Percentiles rank a stretch among this genome's conserved stretches.
phyloP scores from a whole-genome alignment of 176 grass and related monocot genomes.

The Oryza glaberrima region DNA sequence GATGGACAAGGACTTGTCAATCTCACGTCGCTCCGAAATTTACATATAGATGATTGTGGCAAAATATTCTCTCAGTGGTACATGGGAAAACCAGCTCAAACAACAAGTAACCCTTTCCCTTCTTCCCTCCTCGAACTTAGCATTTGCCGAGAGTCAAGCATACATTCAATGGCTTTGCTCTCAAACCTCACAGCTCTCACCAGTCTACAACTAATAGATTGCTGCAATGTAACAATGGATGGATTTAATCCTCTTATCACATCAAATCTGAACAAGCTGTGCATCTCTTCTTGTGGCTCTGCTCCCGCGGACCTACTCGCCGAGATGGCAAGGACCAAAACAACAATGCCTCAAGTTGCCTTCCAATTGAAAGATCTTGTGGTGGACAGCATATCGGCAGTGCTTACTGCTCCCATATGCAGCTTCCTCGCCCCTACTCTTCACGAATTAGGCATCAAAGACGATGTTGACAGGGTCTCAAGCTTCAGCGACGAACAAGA shows the following conservation, averaged over 20 bases:
- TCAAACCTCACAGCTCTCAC: conserved; percentile 27
- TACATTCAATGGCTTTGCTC: neutral
- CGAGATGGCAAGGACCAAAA: neutral
- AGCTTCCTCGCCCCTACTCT: too few relatives aligned
- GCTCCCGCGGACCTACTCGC: neutral
- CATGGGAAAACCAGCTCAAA: neutral
- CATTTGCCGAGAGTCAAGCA: neutral
- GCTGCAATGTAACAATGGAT: neutral
- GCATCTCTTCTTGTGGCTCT: neutral
- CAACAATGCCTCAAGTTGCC: neutral
- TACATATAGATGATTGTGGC: neutral
- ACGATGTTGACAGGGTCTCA: too few relatives aligned
- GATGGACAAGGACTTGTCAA: neutral
- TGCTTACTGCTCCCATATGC: too few relatives aligned
- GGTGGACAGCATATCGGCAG: neutral
- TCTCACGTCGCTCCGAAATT: neutral
- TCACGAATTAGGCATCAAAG: too few relatives aligned
- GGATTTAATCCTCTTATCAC: conserved; percentile 13
- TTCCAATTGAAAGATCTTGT: rapidly evolving
- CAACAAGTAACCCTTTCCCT: neutral
- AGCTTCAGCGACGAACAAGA: neutral
- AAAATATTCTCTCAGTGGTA: neutral
- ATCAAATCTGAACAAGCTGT: neutral
- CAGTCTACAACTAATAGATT: rapidly evolving
- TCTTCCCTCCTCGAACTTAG: neutral